Conservation (phyloP, 2,329 filamentous ascomycete genomes). For the Trichoderma breve region DNA sequence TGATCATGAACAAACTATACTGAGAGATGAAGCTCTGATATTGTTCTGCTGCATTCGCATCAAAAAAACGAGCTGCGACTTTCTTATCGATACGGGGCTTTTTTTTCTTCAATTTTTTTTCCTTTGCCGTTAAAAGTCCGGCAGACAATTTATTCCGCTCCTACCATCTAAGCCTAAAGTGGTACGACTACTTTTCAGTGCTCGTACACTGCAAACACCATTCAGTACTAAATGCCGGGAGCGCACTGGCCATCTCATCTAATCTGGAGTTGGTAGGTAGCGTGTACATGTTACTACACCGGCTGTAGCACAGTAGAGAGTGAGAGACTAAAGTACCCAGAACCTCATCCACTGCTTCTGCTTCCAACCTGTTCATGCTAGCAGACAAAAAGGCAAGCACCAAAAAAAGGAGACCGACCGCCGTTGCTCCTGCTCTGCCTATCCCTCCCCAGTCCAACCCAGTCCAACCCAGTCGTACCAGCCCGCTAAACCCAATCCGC, state of each 20-base stretch:
- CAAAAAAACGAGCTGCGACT: constrained; percentile 23
- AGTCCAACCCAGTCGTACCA: constrained; percentile 24
- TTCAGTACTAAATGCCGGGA: too few relatives aligned
- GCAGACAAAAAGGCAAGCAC: not conserved
- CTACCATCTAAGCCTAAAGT: constrained; percentile 20
- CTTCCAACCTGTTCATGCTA: constrained; percentile 7
- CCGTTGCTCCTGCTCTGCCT: constrained; percentile 20
- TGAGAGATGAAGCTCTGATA: constrained; percentile 7
- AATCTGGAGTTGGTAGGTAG: constrained; percentile 4
- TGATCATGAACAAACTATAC: constrained; percentile 25
- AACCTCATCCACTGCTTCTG: not conserved
- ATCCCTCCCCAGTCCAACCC: constrained; percentile 20
- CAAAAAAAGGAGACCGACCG: constrained; percentile 7
- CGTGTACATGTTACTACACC: not conserved
- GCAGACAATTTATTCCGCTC: constrained; percentile 37
- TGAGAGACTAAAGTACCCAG: not conserved
- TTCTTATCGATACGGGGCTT: constrained; percentile 29
- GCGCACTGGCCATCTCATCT: constrained; percentile 26
- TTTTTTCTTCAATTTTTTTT: constrained; percentile 23
- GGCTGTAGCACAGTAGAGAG: too few relatives aligned
- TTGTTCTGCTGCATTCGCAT: constrained; percentile 17
- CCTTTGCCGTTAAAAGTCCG: constrained; percentile 24
- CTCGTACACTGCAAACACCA: not conserved
- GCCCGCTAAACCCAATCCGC: constrained; percentile 29
- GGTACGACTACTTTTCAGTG: constrained; percentile 21